Evolutionary conservation across 495 filamentous ascomycete species (phyloP).

Genomic region (Aspergillus affinis): DNA sequence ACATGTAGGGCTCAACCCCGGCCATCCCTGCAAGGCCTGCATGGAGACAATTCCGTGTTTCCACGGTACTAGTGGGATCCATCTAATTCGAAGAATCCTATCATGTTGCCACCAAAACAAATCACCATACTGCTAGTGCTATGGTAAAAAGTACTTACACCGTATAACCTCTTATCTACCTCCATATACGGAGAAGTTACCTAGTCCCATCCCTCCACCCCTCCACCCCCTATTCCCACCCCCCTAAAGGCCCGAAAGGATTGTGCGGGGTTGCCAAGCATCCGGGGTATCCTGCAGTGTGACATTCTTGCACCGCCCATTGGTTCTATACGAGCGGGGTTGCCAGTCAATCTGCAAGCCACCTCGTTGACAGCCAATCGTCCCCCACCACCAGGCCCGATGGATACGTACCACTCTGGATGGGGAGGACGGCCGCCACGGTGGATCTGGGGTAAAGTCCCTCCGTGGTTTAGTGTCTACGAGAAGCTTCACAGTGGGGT

Average conservation of each 20-base stretch:
- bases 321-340: conserved; percentile 12
- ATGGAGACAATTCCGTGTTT: too few species aligned
- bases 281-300: conserved; percentile 15
- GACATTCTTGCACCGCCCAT: background rate
- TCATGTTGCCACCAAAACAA: too few species aligned
- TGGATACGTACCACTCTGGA: background rate
- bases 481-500: background rate
- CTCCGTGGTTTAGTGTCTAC: conserved; percentile 1
- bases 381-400: background rate
- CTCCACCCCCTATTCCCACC: too few species aligned
- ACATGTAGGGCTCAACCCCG: too few species aligned
- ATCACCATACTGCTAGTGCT: too few species aligned
- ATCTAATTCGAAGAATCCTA: too few species aligned
- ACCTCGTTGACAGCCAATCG: background rate
- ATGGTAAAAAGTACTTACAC: too few species aligned
- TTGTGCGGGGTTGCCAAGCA: conserved; percentile 18
- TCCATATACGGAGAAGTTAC: too few species aligned
- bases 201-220: background rate
- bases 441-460: conserved; percentile 14
- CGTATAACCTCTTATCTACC: too few species aligned
- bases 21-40: too few species aligned
- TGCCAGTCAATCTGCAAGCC: conserved; percentile 8
- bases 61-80: too few species aligned
- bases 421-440: background rate
- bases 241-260: background rate